Evolutionary conservation across 2,329 filamentous ascomycete genomes (phyloP).

Genomic region (Phialocephala subalpina): DNA sequence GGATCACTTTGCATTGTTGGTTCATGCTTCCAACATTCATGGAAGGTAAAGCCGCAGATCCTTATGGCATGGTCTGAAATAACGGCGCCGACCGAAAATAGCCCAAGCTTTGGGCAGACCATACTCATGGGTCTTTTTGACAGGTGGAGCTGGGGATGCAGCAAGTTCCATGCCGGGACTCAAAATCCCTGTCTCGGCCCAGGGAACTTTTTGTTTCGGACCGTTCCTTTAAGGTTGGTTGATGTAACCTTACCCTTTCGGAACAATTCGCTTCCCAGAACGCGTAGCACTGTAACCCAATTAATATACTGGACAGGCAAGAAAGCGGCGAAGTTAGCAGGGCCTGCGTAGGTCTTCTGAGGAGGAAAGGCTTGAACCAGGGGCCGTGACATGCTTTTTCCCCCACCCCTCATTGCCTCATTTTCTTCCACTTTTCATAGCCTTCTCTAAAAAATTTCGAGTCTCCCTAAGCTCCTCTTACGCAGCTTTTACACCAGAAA

Average conservation of each 20-base stretch:
- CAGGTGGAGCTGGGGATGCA: background rate
- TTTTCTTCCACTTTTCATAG: background rate
- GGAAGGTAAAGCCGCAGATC: background rate
- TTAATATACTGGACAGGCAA: background rate
- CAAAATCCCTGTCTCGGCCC: background rate
- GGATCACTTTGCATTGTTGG: constrained; percentile 3
- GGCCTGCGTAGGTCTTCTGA: background rate
- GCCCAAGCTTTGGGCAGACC: background rate
- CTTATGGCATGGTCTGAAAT: background rate
- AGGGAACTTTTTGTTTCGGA: constrained; percentile 1
- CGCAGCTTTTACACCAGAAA: background rate
- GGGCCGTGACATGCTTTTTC: background rate
- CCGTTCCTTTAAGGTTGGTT: background rate
- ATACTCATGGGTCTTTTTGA: background rate
- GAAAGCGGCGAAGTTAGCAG: background rate
- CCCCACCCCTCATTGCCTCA: background rate
- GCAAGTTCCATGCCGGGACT: background rate
- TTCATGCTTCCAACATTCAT: background rate
- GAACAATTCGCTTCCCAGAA: background rate
- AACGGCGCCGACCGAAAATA: background rate
- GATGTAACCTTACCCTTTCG: background rate
- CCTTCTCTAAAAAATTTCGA: background rate
- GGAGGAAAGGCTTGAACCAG: background rate
- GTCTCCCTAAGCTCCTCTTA: background rate
- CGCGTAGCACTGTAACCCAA: background rate